phyloP scores from a whole-genome alignment of 2,329 filamentous ascomycete genomes.

The Pseudogymnoascus pannorum region DNA sequence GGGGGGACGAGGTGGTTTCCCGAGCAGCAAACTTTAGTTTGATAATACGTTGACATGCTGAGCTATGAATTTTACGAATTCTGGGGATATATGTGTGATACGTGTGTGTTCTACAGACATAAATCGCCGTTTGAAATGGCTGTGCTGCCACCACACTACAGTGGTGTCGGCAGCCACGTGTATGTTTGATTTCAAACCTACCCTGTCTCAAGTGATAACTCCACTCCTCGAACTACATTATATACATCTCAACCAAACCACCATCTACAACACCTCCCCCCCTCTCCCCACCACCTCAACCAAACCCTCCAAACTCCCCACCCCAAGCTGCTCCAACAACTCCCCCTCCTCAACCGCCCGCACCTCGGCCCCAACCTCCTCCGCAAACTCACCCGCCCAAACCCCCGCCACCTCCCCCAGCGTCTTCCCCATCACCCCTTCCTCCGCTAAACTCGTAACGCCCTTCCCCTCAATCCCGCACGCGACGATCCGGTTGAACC shows the following conservation, averaged over 20 bases:
- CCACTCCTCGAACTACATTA: neutral
- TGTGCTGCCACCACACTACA: neutral
- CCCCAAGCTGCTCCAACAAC: conserved; percentile 13
- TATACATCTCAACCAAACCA: neutral
- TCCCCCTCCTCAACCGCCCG: conserved; percentile 11
- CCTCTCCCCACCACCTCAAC: too few relatives aligned
- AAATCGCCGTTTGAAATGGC: neutral
- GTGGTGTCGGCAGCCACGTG: neutral
- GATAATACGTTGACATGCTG: conserved; percentile 2
- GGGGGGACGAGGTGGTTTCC: neutral
- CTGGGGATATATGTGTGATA: neutral
- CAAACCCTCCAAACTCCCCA: conserved; percentile 10
- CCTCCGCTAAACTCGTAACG: conserved; percentile 59
- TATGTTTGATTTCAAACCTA: neutral
- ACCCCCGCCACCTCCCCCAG: conserved; percentile 13
- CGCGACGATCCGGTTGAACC: conserved; percentile 72
- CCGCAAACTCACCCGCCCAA: conserved; percentile 20
- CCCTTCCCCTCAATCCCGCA: conserved; percentile 77
- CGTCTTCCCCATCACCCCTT: conserved; percentile 8
- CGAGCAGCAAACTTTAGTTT: neutral
- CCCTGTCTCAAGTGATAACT: neutral
- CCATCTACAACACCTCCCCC: too few relatives aligned
- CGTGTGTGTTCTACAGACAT: neutral
- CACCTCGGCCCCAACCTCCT: conserved; percentile 14
- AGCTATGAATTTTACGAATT: neutral